Conservation (phyloP, 2,329 filamentous ascomycete genomes). For the Apiospora koreana region DNA sequence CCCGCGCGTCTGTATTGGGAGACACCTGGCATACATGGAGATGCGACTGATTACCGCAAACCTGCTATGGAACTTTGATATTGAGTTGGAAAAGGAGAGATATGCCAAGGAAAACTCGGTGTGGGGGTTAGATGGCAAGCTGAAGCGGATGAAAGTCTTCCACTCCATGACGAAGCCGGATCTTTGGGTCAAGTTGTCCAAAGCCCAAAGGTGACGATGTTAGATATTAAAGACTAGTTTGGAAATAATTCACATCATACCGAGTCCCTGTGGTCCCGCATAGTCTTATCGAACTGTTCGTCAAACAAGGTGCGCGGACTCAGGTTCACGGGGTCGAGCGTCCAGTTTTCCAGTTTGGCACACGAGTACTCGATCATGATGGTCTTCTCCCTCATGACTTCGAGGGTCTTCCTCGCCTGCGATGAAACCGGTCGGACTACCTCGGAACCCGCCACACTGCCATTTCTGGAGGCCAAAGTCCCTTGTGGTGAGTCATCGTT, state of each 20-base stretch:
- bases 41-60: conserved; percentile 34
- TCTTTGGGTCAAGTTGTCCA: conserved; percentile 20
- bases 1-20: conserved; percentile 52
- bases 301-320: background rate
- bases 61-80: conserved; percentile 32
- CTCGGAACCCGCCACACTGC: background rate
- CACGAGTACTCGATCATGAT: background rate
- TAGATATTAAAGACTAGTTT: background rate
- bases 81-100: conserved; percentile 27
- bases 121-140: conserved; percentile 21
- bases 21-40: conserved; percentile 36
- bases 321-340: background rate
- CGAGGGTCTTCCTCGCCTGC: background rate
- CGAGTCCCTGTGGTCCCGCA: background rate
- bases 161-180: conserved; percentile 24
- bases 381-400: background rate
- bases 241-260: background rate
- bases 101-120: conserved; percentile 16
- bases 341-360: background rate
- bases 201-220: background rate
- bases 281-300: background rate
- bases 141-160: conserved; percentile 23
- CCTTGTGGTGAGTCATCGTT: background rate
- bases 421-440: background rate
- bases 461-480: background rate